Conservation (phyloP, 345 rosid species). For the Lenwebbia sp. region DNA sequence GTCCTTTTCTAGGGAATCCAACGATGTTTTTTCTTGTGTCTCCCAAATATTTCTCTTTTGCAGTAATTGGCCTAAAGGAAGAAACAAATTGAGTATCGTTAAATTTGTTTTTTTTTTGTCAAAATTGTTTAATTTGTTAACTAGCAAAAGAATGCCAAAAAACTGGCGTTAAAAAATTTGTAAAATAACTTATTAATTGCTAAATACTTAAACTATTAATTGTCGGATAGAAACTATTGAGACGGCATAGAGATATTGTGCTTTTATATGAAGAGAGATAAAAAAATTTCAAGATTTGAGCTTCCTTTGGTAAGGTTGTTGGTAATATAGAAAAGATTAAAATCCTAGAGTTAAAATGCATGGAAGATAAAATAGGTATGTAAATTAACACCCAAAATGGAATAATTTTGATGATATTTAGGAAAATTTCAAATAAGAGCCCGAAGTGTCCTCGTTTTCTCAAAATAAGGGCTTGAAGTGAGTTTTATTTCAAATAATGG, state of each 20-base stretch:
- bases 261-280: background rate
- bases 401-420: background rate
- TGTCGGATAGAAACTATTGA: background rate
- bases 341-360: background rate
- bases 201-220: background rate
- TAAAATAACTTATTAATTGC: background rate
- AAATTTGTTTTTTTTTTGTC: background rate
- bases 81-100: background rate
- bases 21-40: background rate
- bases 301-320: background rate
- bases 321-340: background rate
- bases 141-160: background rate
- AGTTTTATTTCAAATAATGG: too few species aligned
- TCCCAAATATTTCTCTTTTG: background rate
- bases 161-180: background rate
- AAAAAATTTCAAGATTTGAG: background rate
- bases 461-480: too few species aligned
- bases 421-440: too few species aligned
- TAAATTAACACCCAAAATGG: background rate
- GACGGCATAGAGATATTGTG: background rate
- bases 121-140: background rate
- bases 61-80: background rate
- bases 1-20: background rate
- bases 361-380: background rate
- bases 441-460: too few species aligned